Evolutionary conservation across 2,329 filamentous ascomycete species (phyloP).

Genomic region (Aureobasidium subglaciale): DNA sequence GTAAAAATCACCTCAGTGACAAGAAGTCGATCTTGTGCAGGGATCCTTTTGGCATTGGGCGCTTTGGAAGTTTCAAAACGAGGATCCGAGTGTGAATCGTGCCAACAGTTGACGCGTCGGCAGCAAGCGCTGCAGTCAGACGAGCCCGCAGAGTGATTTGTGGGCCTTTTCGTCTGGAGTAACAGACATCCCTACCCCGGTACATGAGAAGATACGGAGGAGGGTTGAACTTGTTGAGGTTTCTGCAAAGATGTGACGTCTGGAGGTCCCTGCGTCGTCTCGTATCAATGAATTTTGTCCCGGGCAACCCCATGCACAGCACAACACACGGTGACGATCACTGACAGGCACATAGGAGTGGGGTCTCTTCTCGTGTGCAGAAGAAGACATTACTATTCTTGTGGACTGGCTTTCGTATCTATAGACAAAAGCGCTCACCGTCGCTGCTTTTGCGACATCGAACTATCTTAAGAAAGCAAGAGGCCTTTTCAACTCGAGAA

Average conservation of each 20-base stretch:
- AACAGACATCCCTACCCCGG: neutral
- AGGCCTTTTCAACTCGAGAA: neutral
- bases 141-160: neutral
- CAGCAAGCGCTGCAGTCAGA: neutral
- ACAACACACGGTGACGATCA: neutral
- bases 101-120: neutral
- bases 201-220: neutral
- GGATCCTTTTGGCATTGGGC: constrained; percentile 8
- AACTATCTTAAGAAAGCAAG: neutral
- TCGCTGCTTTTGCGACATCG: neutral
- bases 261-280: neutral
- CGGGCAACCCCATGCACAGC: constrained; percentile 10
- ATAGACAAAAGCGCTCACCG: neutral
- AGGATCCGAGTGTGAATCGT: neutral
- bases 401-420: neutral
- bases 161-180: neutral
- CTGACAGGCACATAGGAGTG: constrained; percentile 1
- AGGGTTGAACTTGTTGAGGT: constrained; percentile 3
- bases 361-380: neutral
- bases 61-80: neutral
- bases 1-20: constrained; percentile 4
- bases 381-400: neutral
- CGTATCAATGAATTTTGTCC: constrained; percentile 3
- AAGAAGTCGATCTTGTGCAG: constrained; percentile 1
- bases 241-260: constrained; percentile 4